Conservation (phyloP, 148 eudicot genomes). For the Chenopodium suecicum region DNA sequence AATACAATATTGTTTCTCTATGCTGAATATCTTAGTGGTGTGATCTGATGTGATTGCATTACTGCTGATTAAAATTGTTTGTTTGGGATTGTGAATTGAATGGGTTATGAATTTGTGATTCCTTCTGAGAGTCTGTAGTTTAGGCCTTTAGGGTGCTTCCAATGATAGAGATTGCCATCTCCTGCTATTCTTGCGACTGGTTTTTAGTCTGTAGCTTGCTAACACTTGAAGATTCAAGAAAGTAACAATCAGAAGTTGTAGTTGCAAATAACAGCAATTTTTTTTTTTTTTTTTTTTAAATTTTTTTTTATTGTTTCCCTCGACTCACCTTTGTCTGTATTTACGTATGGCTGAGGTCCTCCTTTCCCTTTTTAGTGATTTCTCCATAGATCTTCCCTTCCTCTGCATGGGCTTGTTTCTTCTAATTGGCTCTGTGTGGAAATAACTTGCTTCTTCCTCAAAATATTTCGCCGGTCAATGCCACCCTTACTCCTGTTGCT, state of each 20-base stretch:
- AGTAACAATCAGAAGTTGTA: no score
- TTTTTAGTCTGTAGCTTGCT: no score
- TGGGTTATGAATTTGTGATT: neutral
- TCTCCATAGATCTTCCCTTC: neutral
- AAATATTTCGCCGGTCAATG: no score
- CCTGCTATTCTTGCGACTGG: no score
- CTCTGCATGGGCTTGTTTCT: neutral
- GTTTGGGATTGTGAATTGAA: neutral
- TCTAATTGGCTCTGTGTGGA: neutral
- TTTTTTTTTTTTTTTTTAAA: no score
- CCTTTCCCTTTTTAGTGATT: neutral
- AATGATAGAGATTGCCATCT: neutral
- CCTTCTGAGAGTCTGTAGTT: neutral
- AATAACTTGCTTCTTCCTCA: neutral
- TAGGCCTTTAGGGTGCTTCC: neutral
- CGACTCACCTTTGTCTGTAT: neutral
- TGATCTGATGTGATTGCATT: neutral
- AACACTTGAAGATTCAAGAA: no score
- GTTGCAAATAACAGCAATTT: no score
- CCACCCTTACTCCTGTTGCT: no score
- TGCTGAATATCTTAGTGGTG: neutral
- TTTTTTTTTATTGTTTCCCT: neutral
- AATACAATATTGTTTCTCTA: neutral
- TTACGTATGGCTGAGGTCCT: no score
- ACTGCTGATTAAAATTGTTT: neutral